Evolutionary conservation across 1,139 yeast species (phyloP).

Genomic region (Geotrichum candidum): DNA sequence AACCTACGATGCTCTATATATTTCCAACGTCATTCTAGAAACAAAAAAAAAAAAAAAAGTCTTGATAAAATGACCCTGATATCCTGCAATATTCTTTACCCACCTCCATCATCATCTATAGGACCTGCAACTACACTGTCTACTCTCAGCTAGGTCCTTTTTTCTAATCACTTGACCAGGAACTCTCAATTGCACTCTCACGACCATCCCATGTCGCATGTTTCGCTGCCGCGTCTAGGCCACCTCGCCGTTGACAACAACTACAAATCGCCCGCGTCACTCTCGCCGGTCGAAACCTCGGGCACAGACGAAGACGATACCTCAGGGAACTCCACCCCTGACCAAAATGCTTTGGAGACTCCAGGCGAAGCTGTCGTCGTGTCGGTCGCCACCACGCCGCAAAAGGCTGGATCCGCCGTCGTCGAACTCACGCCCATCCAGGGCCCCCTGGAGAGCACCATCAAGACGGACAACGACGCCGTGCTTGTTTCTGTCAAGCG

Average conservation of each 20-base stretch:
- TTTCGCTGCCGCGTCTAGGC: slow-evolving; percentile 12
- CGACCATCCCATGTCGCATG: not conserved
- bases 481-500: not conserved
- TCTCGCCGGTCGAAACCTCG: not conserved
- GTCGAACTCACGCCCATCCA: not conserved
- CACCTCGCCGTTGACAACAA: slow-evolving; percentile 10
- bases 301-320: not conserved
- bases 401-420: not conserved
- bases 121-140: not conserved
- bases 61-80: not conserved
- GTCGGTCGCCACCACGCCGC: not conserved
- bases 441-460: not conserved
- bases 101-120: not conserved
- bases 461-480: not conserved
- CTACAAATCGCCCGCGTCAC: slow-evolving; percentile 10
- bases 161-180: not conserved
- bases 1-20: not conserved
- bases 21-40: not conserved
- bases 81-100: not conserved
- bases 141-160: no score
- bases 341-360: not conserved
- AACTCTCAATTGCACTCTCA: not conserved
- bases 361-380: not conserved
- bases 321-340: not conserved
- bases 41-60: not conserved